Evolutionary conservation across 176 grass and related monocot genomes (phyloP).

Genomic region (Avena atlantica): DNA sequence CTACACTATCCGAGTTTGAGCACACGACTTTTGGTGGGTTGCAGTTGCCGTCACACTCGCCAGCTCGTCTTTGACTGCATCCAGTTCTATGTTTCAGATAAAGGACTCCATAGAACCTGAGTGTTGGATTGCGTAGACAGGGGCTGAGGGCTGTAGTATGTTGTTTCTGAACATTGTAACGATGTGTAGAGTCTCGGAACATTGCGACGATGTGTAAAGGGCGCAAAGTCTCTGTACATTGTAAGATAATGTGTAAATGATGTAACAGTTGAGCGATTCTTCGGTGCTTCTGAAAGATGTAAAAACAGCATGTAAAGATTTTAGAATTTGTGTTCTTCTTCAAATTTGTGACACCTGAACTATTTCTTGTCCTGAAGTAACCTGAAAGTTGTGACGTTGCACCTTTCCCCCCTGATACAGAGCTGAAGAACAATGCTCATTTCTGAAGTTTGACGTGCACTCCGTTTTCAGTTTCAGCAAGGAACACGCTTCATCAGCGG

Average conservation of each 20-base stretch:
- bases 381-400: no score
- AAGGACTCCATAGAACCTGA: background rate
- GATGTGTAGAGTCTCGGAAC: slow-evolving; percentile 14
- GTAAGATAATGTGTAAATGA: background rate
- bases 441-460: background rate
- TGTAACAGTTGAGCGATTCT: background rate
- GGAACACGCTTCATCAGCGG: background rate
- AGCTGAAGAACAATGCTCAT: background rate
- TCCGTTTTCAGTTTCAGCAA: background rate
- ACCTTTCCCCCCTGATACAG: no score
- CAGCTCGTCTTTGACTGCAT: slow-evolving; percentile 15
- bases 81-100: background rate
- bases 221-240: slow-evolving; percentile 25
- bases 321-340: background rate
- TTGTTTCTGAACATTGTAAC: slow-evolving; percentile 30
- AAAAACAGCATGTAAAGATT: background rate
- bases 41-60: background rate
- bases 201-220: slow-evolving; percentile 20
- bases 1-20: background rate
- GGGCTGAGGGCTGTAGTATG: background rate
- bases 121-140: background rate
- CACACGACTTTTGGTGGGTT: background rate
- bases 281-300: background rate
- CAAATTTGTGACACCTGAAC: background rate
- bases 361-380: background rate